Conservation (phyloP, 192 early-diverging fungal genomes). For the Powellomyces hirtus region DNA sequence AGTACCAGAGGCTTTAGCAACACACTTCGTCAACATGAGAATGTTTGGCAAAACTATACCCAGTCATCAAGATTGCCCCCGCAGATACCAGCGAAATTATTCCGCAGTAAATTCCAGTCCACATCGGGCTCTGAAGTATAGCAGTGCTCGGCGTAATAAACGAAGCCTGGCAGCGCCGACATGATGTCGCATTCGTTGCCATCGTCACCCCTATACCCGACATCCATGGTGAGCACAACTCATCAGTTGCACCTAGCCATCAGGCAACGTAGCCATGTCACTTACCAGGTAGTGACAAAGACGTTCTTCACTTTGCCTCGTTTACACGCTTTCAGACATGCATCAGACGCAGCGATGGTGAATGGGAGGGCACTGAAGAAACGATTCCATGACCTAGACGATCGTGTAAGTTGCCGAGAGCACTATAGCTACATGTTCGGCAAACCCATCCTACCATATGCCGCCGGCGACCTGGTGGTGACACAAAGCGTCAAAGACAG, state of each 20-base stretch:
- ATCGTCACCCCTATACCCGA: constrained; percentile 73
- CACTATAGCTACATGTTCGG: background rate
- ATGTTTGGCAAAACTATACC: no score
- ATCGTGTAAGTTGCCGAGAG: background rate
- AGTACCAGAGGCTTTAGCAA: no score
- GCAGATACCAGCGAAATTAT: constrained; percentile 72
- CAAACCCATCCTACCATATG: constrained; percentile 12
- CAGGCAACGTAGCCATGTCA: background rate
- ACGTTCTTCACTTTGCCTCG: constrained; percentile 61
- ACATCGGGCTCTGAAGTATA: constrained; percentile 67
- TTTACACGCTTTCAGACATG: constrained; percentile 70
- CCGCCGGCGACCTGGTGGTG: constrained; percentile 65
- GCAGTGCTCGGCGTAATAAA: constrained; percentile 74
- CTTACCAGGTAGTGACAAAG: constrained; percentile 77
- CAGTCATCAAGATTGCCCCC: constrained; percentile 78
- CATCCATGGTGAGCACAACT: no score
- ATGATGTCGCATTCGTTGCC: constrained; percentile 86
- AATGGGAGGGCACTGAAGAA: constrained; percentile 81
- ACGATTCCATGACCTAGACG: constrained; percentile 77
- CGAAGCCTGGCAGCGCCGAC: constrained; percentile 70
- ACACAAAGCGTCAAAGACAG: background rate
- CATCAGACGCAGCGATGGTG: constrained; percentile 71
- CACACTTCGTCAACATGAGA: no score
- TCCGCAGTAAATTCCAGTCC: constrained; percentile 54
- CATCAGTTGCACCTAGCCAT: no score